Evolutionary conservation across 495 filamentous ascomycete species (phyloP).

Genomic region (Staphylotrichum longicolle): DNA sequence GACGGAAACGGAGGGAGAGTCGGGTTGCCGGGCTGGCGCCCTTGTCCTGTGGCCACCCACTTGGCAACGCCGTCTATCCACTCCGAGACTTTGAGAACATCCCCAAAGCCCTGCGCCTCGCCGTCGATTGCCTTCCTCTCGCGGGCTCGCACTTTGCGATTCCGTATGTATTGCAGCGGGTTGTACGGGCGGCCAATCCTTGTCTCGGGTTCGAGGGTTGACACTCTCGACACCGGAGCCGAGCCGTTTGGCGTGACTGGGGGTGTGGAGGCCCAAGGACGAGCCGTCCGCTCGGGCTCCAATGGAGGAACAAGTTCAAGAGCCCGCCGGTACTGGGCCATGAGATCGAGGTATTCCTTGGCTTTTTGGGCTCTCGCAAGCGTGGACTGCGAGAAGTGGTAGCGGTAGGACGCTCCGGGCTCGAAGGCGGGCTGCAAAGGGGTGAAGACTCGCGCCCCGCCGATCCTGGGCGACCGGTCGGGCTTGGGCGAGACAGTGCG

Average conservation of each 20-base stretch:
- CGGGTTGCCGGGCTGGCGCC: constrained; percentile 46
- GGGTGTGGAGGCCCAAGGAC: constrained; percentile 32
- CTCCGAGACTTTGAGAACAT: constrained; percentile 61
- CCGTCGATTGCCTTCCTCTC: constrained; percentile 68
- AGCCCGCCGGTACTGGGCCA: constrained; percentile 74
- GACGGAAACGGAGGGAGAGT: constrained; percentile 56
- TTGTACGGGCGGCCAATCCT: constrained; percentile 67
- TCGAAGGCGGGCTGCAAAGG: constrained; percentile 48
- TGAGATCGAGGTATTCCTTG: constrained; percentile 72
- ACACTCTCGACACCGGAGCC: constrained; percentile 16
- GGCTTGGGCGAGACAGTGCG: constrained; percentile 58
- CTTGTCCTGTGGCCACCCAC: constrained; percentile 41
- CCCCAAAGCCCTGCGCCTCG: constrained; percentile 71
- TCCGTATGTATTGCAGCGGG: constrained; percentile 82
- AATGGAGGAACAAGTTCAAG: constrained; percentile 73
- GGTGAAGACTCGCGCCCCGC: constrained; percentile 35
- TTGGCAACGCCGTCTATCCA: constrained; percentile 72
- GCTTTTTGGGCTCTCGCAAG: constrained; percentile 75
- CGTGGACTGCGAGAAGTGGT: constrained; percentile 74
- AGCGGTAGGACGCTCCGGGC: constrained; percentile 43
- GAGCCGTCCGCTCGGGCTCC: constrained; percentile 41
- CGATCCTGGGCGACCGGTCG: constrained; percentile 42
- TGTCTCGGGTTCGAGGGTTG: constrained; percentile 21
- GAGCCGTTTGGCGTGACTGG: constrained; percentile 34
- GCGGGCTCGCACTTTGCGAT: constrained; percentile 73